phyloP scores from a whole-genome alignment of 257 asterid genomes.

The Penstemon davidsonii region DNA sequence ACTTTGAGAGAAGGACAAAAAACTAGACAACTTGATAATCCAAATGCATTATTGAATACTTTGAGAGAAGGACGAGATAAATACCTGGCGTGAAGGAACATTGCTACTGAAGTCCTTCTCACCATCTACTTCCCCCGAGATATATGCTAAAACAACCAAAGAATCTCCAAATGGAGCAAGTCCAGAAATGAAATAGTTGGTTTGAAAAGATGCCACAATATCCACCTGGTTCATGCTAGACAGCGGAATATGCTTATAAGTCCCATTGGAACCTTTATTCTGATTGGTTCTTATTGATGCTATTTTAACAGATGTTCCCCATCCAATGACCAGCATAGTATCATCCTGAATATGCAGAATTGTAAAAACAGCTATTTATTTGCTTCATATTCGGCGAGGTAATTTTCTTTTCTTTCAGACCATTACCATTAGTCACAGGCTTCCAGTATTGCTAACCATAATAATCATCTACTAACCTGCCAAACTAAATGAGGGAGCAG shows the following conservation, averaged over 20 bases:
- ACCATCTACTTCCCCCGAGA: constrained; percentile 85
- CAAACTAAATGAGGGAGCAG: constrained; percentile 94
- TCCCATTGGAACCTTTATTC: constrained; percentile 64
- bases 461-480: constrained; percentile 66
- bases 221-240: constrained; percentile 91
- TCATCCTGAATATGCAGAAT: constrained; percentile 68
- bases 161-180: constrained; percentile 97
- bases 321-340: constrained; percentile 86
- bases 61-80: too few species aligned
- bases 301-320: constrained; percentile 91
- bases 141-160: constrained; percentile 90
- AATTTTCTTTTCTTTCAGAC: constrained; percentile 16
- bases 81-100: constrained; percentile 90
- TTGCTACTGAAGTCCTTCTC: constrained; percentile 74
- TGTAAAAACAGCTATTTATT: constrained; percentile 27
- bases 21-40: too few species aligned
- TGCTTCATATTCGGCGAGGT: constrained; percentile 5
- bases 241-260: constrained; percentile 57
- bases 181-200: constrained; percentile 94
- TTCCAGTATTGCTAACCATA: constrained; percentile 3
- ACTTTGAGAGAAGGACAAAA: constrained; percentile 18
- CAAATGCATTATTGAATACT: too few species aligned
- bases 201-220: constrained; percentile 93
- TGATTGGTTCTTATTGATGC: constrained; percentile 74
- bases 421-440: constrained; percentile 21